Conservation (phyloP, 345 rosid genomes). For the Draba incana region DNA sequence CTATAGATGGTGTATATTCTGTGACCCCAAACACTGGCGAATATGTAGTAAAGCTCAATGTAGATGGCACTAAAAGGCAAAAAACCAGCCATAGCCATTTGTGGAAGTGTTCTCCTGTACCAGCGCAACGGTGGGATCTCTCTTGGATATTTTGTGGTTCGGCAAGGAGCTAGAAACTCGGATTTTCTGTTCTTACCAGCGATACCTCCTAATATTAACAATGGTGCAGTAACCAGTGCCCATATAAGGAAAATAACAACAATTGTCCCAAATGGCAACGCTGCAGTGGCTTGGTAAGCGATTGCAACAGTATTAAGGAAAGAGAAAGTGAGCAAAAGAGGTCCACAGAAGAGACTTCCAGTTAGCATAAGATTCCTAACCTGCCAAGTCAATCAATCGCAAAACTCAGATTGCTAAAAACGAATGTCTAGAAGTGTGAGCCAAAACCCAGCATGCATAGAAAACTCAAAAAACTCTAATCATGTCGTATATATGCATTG, state of each 20-base stretch:
- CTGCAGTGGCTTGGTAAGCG: constrained; percentile 58
- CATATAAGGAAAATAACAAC: constrained; percentile 62
- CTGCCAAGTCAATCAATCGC: constrained; percentile 36
- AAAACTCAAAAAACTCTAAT: constrained; percentile 6
- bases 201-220: constrained; percentile 53
- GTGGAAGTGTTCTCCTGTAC: constrained; percentile 59
- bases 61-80: constrained; percentile 68
- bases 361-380: constrained; percentile 59
- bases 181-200: constrained; percentile 64
- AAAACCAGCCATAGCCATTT: constrained; percentile 73
- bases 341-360: constrained; percentile 63
- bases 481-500: neutral
- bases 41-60: constrained; percentile 64
- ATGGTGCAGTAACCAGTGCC: constrained; percentile 57
- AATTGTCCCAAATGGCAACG: constrained; percentile 59
- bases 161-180: constrained; percentile 64
- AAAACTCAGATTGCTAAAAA: neutral
- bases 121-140: constrained; percentile 61
- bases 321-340: constrained; percentile 56
- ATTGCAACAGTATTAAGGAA: constrained; percentile 65
- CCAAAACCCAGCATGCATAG: neutral
- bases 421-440: neutral
- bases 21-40: constrained; percentile 71
- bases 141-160: constrained; percentile 58
- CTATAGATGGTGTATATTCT: constrained; percentile 67